These are phyloP conservation scores for Abrus pulchellus DNA, from an alignment of 306 rosid species.

Conservation along the genomic window DNA sequence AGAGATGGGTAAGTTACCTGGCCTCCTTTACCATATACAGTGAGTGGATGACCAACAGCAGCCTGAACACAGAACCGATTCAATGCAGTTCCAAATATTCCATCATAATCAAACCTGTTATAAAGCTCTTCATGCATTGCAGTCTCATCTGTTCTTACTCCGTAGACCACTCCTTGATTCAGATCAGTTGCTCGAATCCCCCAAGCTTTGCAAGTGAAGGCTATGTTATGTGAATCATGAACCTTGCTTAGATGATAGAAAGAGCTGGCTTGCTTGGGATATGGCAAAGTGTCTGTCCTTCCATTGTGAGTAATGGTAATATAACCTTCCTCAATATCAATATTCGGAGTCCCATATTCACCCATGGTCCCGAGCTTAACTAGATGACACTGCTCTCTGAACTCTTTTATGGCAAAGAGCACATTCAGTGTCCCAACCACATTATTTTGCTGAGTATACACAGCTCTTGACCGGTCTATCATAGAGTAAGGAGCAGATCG, in stretches of 20 bases:
- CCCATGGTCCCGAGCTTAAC: slow-evolving; percentile 99
- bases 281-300: slow-evolving; percentile 93
- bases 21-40: slow-evolving; percentile 99
- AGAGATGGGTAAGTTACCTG: slow-evolving; percentile 68
- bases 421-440: slow-evolving; percentile 94
- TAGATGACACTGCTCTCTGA: slow-evolving; percentile 82
- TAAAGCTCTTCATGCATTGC: slow-evolving; percentile 82
- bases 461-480: slow-evolving; percentile 96
- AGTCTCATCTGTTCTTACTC: slow-evolving; percentile 86
- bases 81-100: slow-evolving; percentile 93
- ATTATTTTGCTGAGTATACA: slow-evolving; percentile 89
- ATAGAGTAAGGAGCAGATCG: slow-evolving; percentile 96
- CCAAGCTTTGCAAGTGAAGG: slow-evolving; percentile 99
- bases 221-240: slow-evolving; percentile 94
- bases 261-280: slow-evolving; percentile 98
- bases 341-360: slow-evolving; percentile 97
- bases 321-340: slow-evolving; percentile 97
- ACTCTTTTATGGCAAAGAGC: slow-evolving; percentile 96
- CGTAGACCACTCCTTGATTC: slow-evolving; percentile 97
- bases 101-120: slow-evolving; percentile 94
- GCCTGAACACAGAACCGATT: slow-evolving; percentile 98
- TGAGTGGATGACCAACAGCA: slow-evolving; percentile 97
- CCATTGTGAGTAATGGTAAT: slow-evolving; percentile 96
- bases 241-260: slow-evolving; percentile 98
- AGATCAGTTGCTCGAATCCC: slow-evolving; percentile 96